Conservation (phyloP, 2,329 filamentous ascomycete species). For the Talaromyces sp. region DNA sequence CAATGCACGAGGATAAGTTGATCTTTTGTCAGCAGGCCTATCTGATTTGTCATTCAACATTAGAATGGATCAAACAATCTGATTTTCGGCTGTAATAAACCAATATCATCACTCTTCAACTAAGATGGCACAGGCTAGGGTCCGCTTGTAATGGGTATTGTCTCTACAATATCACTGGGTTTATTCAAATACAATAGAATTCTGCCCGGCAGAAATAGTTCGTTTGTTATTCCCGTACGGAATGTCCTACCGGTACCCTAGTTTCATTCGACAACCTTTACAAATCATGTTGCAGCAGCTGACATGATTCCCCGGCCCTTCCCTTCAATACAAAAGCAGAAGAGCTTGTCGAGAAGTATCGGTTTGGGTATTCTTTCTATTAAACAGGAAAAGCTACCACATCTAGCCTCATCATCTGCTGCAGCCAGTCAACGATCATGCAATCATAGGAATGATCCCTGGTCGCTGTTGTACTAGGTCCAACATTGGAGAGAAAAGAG, state of each 20-base stretch:
- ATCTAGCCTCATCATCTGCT: neutral
- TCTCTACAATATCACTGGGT: neutral
- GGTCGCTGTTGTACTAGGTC: conserved; percentile 45
- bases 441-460: conserved; percentile 26
- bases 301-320: neutral
- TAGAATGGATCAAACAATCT: neutral
- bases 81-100: neutral
- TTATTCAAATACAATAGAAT: neutral
- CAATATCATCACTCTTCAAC: neutral
- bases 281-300: neutral
- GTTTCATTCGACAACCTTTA: neutral
- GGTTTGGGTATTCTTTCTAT: no score
- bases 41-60: neutral
- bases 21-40: neutral
- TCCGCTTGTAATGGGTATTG: neutral
- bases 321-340: no score
- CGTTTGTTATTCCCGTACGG: neutral
- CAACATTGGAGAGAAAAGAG: conserved; percentile 49
- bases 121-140: neutral
- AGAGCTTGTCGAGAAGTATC: neutral
- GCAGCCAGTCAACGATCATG: neutral
- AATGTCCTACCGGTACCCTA: no score
- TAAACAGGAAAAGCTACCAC: neutral
- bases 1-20: neutral
- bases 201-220: neutral